Conservation (phyloP, 257 asterid genomes). For the Agastache rugosa region DNA sequence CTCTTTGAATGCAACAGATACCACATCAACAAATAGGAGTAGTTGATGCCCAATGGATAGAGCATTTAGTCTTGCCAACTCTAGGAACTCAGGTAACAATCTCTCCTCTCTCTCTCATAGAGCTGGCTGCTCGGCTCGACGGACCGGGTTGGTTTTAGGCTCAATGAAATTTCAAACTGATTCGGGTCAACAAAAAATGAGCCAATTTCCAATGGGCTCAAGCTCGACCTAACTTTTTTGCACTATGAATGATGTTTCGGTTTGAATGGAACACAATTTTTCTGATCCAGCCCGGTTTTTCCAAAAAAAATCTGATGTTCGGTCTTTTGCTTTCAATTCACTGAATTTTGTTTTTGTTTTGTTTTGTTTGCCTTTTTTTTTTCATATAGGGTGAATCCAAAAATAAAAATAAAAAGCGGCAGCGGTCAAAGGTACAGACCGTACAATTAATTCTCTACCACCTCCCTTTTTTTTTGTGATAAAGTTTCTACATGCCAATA, state of each 20-base stretch:
- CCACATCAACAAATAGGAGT: constrained; percentile 53
- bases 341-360: neutral
- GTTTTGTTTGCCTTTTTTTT: too few species aligned
- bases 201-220: too few species aligned
- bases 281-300: too few species aligned
- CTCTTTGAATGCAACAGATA: constrained; percentile 32
- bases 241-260: too few species aligned
- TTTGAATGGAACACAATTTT: too few species aligned
- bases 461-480: too few species aligned
- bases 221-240: too few species aligned
- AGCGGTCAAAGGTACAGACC: constrained; percentile 42
- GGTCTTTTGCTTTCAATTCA: neutral
- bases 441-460: neutral
- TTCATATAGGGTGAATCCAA: constrained; percentile 32
- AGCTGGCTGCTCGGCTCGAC: too few species aligned
- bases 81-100: constrained; percentile 42
- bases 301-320: too few species aligned
- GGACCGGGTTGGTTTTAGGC: too few species aligned
- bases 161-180: too few species aligned
- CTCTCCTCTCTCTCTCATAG: neutral
- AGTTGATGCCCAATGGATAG: constrained; percentile 61
- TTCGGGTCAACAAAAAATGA: too few species aligned
- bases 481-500: neutral
- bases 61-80: constrained; percentile 53
- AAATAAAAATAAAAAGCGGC: constrained; percentile 5